These are phyloP conservation scores for Mimosa pudica DNA, from an alignment of 306 rosid species.

Conservation along the genomic window DNA sequence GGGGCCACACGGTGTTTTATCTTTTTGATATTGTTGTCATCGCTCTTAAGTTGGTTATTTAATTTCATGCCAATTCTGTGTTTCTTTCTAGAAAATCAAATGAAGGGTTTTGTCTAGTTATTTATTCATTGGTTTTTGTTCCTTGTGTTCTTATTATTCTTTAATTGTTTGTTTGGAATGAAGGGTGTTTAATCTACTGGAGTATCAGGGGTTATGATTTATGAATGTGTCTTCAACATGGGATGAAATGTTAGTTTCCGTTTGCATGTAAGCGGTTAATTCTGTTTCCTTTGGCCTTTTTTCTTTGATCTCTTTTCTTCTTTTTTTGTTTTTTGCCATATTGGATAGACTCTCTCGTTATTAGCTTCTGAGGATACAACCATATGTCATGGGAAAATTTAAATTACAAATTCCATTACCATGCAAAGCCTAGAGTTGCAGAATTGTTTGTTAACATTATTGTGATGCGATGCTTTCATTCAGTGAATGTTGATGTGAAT, in stretches of 20 bases:
- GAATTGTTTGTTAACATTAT: slow-evolving; percentile 23
- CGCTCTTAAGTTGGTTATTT: background rate
- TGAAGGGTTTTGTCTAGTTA: background rate
- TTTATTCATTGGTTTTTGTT: background rate
- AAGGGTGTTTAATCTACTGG: slow-evolving; percentile 33
- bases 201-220: slow-evolving; percentile 35
- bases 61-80: background rate
- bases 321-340: background rate
- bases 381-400: slow-evolving; percentile 10
- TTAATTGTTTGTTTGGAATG: slow-evolving; percentile 25
- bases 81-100: slow-evolving; percentile 25
- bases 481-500: slow-evolving; percentile 20
- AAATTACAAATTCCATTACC: slow-evolving; percentile 15
- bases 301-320: background rate
- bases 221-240: slow-evolving; percentile 42
- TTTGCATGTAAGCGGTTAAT: slow-evolving; percentile 38
- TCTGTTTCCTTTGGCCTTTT: background rate
- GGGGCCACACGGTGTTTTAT: slow-evolving; percentile 22
- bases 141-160: background rate
- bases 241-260: slow-evolving; percentile 43
- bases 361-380: background rate
- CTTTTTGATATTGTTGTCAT: slow-evolving; percentile 15
- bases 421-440: background rate
- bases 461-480: slow-evolving; percentile 22
- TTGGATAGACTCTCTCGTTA: background rate